Conservation (phyloP, 306 rosid species). For the Senna siamea region DNA sequence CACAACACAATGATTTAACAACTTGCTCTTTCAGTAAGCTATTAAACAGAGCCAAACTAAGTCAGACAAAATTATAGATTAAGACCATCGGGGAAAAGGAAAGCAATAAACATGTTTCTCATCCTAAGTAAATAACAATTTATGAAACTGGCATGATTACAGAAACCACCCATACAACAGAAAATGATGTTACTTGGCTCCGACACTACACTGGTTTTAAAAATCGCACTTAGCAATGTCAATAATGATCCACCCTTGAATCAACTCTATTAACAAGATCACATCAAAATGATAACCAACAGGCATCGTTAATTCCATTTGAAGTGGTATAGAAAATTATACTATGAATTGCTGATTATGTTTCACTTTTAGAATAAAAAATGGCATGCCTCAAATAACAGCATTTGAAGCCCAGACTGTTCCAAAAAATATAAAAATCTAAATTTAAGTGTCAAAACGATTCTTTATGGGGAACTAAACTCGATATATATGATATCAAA, state of each 20-base stretch:
- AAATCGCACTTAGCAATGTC: neutral
- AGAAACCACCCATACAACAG: conserved; percentile 1
- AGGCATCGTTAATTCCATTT: neutral
- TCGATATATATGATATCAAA: neutral
- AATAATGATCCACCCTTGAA: neutral
- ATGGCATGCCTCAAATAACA: conserved; percentile 12
- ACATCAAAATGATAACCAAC: neutral
- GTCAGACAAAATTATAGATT: conserved; percentile 4
- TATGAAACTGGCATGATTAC: neutral
- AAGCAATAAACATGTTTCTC: neutral
- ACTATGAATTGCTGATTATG: neutral
- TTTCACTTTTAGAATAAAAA: conserved; percentile 8
- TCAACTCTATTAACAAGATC: neutral
- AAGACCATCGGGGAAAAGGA: neutral
- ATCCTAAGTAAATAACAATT: neutral
- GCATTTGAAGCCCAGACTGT: too few relatives aligned
- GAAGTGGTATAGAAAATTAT: neutral
- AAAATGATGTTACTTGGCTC: neutral
- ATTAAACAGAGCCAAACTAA: neutral
- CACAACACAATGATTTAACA: conserved; percentile 13
- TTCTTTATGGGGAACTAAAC: neutral
- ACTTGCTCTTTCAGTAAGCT: neutral
- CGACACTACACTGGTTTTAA: neutral
- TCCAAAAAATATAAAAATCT: too few relatives aligned
- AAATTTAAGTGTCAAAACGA: too few relatives aligned